phyloP scores from a whole-genome alignment of 805 yeast genomes.

The Zygotorulaspora sp. region DNA sequence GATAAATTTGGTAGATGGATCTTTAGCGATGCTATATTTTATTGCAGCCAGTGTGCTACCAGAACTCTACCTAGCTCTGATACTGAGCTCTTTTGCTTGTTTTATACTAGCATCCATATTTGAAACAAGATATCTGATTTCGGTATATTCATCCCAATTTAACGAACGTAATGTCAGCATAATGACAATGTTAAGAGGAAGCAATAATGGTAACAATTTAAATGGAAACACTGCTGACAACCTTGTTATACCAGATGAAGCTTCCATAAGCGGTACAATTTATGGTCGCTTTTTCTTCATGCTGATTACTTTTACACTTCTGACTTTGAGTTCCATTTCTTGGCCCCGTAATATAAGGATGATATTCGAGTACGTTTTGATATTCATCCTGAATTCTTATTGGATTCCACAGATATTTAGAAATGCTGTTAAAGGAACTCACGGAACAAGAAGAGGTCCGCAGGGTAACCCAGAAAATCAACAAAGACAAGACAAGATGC shows the following conservation, averaged over 20 bases:
- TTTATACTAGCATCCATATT: conserved; percentile 68
- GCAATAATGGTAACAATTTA: conserved; percentile 20
- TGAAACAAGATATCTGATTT: conserved; percentile 68
- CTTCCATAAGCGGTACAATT: conserved; percentile 51
- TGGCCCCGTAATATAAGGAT: conserved; percentile 61
- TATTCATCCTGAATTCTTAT: conserved; percentile 56
- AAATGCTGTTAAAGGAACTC: conserved; percentile 40
- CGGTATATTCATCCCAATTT: conserved; percentile 62
- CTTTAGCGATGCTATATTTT: conserved; percentile 57
- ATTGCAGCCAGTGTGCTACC: conserved; percentile 52
- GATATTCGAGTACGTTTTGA: conserved; percentile 51
- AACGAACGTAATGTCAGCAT: conserved; percentile 66
- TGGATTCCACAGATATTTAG: conserved; percentile 90
- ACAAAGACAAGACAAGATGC: conserved; percentile 41
- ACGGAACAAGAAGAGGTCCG: conserved; percentile 24
- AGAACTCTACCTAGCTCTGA: conserved; percentile 59
- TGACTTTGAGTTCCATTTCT: conserved; percentile 50
- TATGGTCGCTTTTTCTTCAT: conserved; percentile 54
- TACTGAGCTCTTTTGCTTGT: conserved; percentile 64
- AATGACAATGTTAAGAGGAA: conserved; percentile 62
- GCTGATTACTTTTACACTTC: conserved; percentile 50
- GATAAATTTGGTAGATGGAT: conserved; percentile 65
- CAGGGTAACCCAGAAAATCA: conserved; percentile 13
- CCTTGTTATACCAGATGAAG: conserved; percentile 44
- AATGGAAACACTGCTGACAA: conserved; percentile 17